Evolutionary conservation across 192 early-diverging fungal genomes (phyloP).

Genomic region (Coemansia sp.): DNA sequence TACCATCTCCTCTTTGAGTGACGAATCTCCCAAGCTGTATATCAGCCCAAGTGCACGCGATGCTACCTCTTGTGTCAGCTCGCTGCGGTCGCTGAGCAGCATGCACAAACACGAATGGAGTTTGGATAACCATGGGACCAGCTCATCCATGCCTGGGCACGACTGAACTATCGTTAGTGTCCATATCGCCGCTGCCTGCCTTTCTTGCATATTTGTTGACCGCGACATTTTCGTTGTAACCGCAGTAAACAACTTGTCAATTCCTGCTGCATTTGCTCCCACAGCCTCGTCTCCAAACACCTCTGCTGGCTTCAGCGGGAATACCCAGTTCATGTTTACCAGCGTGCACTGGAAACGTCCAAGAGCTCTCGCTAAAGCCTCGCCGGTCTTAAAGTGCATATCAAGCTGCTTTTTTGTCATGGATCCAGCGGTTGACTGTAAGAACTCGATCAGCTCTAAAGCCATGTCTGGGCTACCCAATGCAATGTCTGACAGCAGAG

Average conservation of each 20-base stretch:
- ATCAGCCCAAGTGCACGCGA: conserved; percentile 38
- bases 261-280: conserved; percentile 14
- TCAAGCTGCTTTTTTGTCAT: conserved; percentile 76
- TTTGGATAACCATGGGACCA: conserved; percentile 54
- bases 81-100: conserved; percentile 81
- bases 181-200: conserved; percentile 47
- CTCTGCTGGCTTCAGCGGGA: conserved; percentile 23
- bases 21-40: conserved; percentile 39
- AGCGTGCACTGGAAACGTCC: conserved; percentile 41
- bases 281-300: conserved; percentile 23
- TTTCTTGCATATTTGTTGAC: conserved; percentile 34
- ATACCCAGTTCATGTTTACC: conserved; percentile 26
- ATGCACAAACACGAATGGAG: conserved; percentile 78
- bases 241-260: conserved; percentile 17
- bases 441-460: conserved; percentile 38
- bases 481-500: conserved; percentile 68
- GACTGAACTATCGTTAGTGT: conserved; percentile 33
- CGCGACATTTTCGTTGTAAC: conserved; percentile 21
- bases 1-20: conserved; percentile 36
- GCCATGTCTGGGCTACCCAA: conserved; percentile 43
- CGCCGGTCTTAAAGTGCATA: conserved; percentile 81
- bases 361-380: conserved; percentile 61
- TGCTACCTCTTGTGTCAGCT: conserved; percentile 41
- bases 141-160: conserved; percentile 21
- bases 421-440: conserved; percentile 60